Base-by-base conservation (phyloP, 495 filamentous ascomycete species). In the Amphirosellinia nigrospora region DNA sequence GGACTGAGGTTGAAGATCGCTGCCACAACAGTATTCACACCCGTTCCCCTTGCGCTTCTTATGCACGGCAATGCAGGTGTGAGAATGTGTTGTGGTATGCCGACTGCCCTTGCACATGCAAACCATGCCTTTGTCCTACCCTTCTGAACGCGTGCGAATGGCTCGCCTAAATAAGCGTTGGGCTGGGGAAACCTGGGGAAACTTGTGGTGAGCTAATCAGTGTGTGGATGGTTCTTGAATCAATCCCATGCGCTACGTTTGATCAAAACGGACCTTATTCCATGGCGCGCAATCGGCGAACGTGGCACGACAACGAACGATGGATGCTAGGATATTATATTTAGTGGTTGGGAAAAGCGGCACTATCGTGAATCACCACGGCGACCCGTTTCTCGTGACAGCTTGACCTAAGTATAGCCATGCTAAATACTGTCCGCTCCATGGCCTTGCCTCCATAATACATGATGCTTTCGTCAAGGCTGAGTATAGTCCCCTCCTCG, bases 21-120 rank as follows among this genome's bases (percentile, higher is more conserved):
- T 46, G 65, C 65, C 13, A 26, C 46, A 32, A 26, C 55, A 7
- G 21, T 26, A 45, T 41, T 9, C 28, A 26, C 11, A 32, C 26
- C 32, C 61, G n/a, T 30, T 48, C 13, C 45, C 61, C 19, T 34
- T 16, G 30, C 46, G 46, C 46, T 39, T 65, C 46, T 16, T 46
- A 65, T 65, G 63, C 63, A 53, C 64, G 64, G 52, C 52, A 67
- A 67, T 67, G 64, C 52, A 67, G 39, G 64, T 7, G 64, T 7
- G 30, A 23, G 23, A 45, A 4, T 36, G 10, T 41, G 64, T 56
- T 67, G 64, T 67, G 50, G 64, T 26, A 26, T 59, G 32, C 45
- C 26, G 38, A 60, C 48, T 66, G 46, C 73, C 71, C 73, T 71
- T 71, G 71, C 45, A 58, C 73, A 75, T 77, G 73, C 75, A 72